phyloP scores from a whole-genome alignment of 2,329 filamentous ascomycete species.

The Epichloe aotearoae region DNA sequence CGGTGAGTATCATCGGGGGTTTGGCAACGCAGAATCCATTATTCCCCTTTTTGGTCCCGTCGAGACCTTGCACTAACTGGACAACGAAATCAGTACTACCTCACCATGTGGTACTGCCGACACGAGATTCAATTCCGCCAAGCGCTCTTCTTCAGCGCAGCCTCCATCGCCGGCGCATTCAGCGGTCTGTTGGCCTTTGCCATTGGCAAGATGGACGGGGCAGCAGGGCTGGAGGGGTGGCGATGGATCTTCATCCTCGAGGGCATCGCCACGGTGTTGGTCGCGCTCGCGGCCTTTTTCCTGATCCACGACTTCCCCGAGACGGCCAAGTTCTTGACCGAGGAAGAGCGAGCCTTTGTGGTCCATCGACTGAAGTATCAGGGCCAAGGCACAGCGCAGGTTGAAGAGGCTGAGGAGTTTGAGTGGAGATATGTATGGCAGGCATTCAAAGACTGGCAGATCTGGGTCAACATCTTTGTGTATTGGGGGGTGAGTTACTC shows the following conservation, averaged over 20 bases:
- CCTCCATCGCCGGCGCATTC: conserved; percentile 66
- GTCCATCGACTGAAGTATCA: conserved; percentile 58
- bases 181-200: conserved; percentile 58
- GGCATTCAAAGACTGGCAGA: conserved; percentile 71
- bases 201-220: conserved; percentile 55
- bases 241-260: conserved; percentile 58
- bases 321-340: conserved; percentile 58
- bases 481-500: conserved; percentile 42
- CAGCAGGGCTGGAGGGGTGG: conserved; percentile 46
- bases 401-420: conserved; percentile 61
- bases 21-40: background rate
- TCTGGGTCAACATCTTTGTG: conserved; percentile 46
- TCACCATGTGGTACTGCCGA: conserved; percentile 47
- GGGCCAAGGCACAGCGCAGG: conserved; percentile 19
- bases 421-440: conserved; percentile 61
- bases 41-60: too few relatives aligned
- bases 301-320: conserved; percentile 72
- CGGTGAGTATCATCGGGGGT: conserved; percentile 19
- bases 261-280: conserved; percentile 54
- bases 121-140: conserved; percentile 40
- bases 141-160: conserved; percentile 73
- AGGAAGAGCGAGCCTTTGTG: conserved; percentile 58
- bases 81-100: conserved; percentile 27
- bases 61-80: background rate
- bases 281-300: conserved; percentile 56